Conservation (phyloP, 2,329 filamentous ascomycete species). For the Xylariales sp. region DNA sequence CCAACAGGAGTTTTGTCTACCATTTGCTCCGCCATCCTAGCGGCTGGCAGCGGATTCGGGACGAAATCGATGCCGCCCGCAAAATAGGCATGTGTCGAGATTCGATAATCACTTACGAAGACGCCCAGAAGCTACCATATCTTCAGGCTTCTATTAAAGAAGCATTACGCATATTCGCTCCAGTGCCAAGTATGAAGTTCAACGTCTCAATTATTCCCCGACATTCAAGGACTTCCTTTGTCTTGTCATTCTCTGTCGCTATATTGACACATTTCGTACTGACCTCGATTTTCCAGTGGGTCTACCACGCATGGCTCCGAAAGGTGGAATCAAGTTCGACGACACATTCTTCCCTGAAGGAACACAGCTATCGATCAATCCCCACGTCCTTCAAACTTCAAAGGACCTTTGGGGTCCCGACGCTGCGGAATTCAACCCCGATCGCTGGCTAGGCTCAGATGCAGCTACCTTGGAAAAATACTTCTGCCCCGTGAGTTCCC, state of each 20-base stretch:
- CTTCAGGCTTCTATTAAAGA: conserved; percentile 3
- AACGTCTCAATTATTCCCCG: no score
- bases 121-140: conserved; percentile 1
- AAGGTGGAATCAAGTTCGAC: conserved; percentile 2
- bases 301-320: conserved; percentile 3
- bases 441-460: conserved; percentile 4
- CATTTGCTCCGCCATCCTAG: neutral
- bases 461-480: conserved; percentile 4
- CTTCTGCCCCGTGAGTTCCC: conserved; percentile 1
- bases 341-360: conserved; percentile 1
- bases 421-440: conserved; percentile 5
- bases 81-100: conserved; percentile 1
- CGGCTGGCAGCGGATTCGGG: neutral
- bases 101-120: neutral
- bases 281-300: neutral
- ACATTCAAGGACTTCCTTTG: no score
- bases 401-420: conserved; percentile 1
- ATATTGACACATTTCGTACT: neutral
- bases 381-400: conserved; percentile 2
- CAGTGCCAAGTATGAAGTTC: conserved; percentile 1
- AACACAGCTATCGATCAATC: conserved; percentile 3
- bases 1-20: conserved; percentile 3
- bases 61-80: neutral
- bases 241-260: neutral
- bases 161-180: conserved; percentile 5